Conservation (phyloP, 805 yeast species). For the Metschnikowia chrysomelidarum region DNA sequence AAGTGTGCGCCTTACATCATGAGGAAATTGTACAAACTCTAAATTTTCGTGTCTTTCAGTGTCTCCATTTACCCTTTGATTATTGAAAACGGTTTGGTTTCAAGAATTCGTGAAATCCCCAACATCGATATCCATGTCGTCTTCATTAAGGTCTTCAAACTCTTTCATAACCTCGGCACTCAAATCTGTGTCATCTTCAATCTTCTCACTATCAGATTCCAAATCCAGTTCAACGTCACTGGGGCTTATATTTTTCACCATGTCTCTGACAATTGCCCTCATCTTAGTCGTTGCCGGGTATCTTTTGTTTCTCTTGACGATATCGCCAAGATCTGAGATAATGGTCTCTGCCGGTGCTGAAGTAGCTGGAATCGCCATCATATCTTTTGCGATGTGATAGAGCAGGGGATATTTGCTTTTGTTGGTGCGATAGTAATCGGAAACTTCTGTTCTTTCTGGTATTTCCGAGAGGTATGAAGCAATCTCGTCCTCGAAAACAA, state of each 20-base stretch:
- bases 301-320: constrained; percentile 3
- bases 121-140: not conserved
- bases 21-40: too few species aligned
- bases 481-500: not conserved
- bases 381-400: constrained; percentile 6
- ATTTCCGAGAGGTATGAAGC: not conserved
- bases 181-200: constrained; percentile 6
- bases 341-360: constrained; percentile 4
- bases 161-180: not conserved
- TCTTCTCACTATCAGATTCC: constrained; percentile 3
- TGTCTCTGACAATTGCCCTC: constrained; percentile 3
- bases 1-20: too few species aligned
- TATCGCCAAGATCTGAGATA: constrained; percentile 5
- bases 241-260: constrained; percentile 2
- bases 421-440: constrained; percentile 2
- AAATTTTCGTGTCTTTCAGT: too few species aligned
- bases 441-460: not conserved
- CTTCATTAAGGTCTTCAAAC: not conserved
- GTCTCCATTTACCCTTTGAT: too few species aligned
- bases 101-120: too few species aligned
- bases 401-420: constrained; percentile 1
- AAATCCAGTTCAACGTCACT: constrained; percentile 2
- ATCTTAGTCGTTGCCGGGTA: constrained; percentile 5
- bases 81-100: too few species aligned
- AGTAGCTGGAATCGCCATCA: constrained; percentile 4